These are phyloP conservation scores for Bassia scoparia DNA, from an alignment of 148 eudicot genomes.

Conservation along the genomic window DNA sequence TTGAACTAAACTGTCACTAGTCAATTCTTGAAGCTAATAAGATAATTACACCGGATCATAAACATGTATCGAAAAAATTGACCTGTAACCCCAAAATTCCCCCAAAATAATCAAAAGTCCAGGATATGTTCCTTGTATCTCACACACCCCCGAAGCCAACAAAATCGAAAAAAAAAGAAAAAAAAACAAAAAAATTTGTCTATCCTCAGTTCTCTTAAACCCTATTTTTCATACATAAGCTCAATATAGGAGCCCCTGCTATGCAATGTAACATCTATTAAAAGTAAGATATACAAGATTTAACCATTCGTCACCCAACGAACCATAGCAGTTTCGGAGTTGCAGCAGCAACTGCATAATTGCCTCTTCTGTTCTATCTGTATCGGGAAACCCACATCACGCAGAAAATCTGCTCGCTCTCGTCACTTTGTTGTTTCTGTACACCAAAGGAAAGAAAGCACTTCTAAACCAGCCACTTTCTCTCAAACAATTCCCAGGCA, in stretches of 20 bases:
- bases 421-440: neutral
- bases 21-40: too few relatives aligned
- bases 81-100: too few relatives aligned
- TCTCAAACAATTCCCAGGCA: conserved; percentile 28
- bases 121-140: too few relatives aligned
- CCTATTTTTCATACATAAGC: neutral
- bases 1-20: too few relatives aligned
- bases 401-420: neutral
- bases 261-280: neutral
- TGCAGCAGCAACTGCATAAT: neutral
- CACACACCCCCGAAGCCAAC: neutral
- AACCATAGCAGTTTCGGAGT: neutral
- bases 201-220: neutral
- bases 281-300: neutral
- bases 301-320: neutral
- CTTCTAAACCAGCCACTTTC: conserved; percentile 15
- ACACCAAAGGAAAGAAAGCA: conserved; percentile 1
- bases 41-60: too few relatives aligned
- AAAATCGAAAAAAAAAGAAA: too few relatives aligned
- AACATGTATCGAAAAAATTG: too few relatives aligned
- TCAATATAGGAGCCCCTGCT: neutral
- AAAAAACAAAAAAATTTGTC: too few relatives aligned
- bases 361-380: neutral
- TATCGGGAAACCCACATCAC: neutral
- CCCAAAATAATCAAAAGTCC: too few relatives aligned